These are phyloP conservation scores for Botryosphaeria dothidea DNA, from an alignment of 2,329 filamentous ascomycete genomes.

Conservation along the genomic window DNA sequence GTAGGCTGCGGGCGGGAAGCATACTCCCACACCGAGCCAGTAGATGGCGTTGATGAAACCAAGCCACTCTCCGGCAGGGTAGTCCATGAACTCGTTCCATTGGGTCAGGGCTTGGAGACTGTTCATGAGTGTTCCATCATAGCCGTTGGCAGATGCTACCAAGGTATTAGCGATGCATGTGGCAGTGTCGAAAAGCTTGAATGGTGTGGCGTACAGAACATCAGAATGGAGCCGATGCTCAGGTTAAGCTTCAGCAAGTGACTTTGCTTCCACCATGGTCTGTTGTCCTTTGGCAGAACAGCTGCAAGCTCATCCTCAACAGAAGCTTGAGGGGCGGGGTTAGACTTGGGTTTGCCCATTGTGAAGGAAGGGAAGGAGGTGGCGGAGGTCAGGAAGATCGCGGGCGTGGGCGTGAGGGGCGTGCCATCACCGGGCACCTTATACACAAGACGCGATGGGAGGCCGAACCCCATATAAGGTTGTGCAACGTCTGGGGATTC, in stretches of 20 bases:
- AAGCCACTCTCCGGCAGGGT: constrained; percentile 25
- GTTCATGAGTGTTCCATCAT: constrained; percentile 13
- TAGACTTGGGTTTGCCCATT: background rate
- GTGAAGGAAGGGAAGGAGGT: background rate
- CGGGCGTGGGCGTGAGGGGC: background rate
- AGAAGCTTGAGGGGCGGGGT: background rate
- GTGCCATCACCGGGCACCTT: background rate
- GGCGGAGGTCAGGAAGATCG: background rate
- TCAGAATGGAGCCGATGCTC: constrained; percentile 4
- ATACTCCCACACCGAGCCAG: constrained; percentile 27
- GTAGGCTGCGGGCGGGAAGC: constrained; percentile 28
- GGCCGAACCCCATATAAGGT: background rate
- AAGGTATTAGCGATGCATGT: background rate
- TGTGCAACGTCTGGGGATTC: constrained; percentile 5
- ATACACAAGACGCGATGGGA: background rate
- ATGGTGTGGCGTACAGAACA: background rate
- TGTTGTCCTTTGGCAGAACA: background rate
- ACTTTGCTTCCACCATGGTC: constrained; percentile 4
- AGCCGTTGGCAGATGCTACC: constrained; percentile 9
- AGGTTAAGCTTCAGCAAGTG: constrained; percentile 6
- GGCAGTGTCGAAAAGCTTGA: background rate
- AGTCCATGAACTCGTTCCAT: constrained; percentile 17
- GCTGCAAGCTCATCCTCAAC: constrained; percentile 1
- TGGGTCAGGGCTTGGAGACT: constrained; percentile 8
- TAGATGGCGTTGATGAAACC: constrained; percentile 29